A percentile compares a stretch with the other conserved stretches of the same genome.
Evolutionary conservation across 345 rosid species (phyloP).

Genomic region (Arabidopsis arenosa): DNA sequence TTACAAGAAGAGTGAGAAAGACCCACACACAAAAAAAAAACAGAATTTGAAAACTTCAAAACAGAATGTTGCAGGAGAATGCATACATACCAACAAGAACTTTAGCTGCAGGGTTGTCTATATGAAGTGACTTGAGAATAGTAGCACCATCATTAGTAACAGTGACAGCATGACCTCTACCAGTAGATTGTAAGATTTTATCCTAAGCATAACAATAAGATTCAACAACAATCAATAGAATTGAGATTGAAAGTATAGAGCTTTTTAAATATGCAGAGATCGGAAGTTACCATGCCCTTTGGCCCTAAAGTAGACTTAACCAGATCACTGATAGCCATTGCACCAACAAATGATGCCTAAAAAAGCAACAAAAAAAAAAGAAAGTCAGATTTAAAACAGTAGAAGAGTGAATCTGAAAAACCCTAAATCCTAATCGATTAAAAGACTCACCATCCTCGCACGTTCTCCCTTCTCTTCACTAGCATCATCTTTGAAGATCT

Average conservation of each 20-base stretch:
- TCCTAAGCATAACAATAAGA: slow-evolving; percentile 53
- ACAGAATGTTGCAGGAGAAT: not conserved
- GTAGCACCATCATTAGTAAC: slow-evolving; percentile 99
- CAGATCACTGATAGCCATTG: slow-evolving; percentile 90
- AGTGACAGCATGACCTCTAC: slow-evolving; percentile 79
- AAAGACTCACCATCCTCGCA: slow-evolving; percentile 83
- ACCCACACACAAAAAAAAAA: not conserved
- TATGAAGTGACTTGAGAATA: slow-evolving; percentile 89
- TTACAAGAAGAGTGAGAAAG: slow-evolving; percentile 6
- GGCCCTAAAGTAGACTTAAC: slow-evolving; percentile 97
- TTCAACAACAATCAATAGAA: slow-evolving; percentile 29
- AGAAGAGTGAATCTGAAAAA: slow-evolving; percentile 36
- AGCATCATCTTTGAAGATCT: slow-evolving; percentile 88
- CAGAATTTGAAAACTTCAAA: not conserved
- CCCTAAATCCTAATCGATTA: slow-evolving; percentile 5
- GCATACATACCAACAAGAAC: slow-evolving; percentile 86
- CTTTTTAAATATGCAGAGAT: not conserved
- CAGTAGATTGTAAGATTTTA: slow-evolving; percentile 95
- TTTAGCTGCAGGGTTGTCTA: slow-evolving; percentile 97
- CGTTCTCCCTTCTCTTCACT: slow-evolving; percentile 95
- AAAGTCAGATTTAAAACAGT: slow-evolving; percentile 25
- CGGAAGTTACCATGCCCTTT: slow-evolving; percentile 83
- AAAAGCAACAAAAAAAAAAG: not conserved
- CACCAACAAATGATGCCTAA: slow-evolving; percentile 95
- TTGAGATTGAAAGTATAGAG: not conserved